Evolutionary conservation across 306 rosid species (phyloP).

Genomic region (Glycyrrhiza uralensis): DNA sequence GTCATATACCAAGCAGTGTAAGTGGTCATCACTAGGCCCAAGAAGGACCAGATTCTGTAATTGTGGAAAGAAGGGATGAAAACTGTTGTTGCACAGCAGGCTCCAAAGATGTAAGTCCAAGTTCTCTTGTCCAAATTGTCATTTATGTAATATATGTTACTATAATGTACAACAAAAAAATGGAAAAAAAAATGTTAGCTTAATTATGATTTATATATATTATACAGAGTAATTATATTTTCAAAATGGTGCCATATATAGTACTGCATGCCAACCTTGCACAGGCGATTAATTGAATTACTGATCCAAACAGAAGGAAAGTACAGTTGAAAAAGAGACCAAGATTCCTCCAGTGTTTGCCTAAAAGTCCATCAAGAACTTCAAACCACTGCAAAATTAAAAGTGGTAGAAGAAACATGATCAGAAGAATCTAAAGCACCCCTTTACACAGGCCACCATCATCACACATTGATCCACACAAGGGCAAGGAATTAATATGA

Average conservation of each 20-base stretch:
- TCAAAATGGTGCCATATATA: not conserved
- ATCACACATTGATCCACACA: no score
- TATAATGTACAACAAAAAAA: slow-evolving; percentile 13
- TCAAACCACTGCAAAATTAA: slow-evolving; percentile 78
- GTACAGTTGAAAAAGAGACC: slow-evolving; percentile 97
- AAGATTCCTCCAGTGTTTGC: slow-evolving; percentile 87
- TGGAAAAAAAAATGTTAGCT: not conserved
- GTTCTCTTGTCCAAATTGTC: slow-evolving; percentile 99
- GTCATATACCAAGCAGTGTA: slow-evolving; percentile 97
- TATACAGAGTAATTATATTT: not conserved
- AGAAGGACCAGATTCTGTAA: slow-evolving; percentile 93
- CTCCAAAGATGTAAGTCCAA: slow-evolving; percentile 97
- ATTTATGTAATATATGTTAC: slow-evolving; percentile 93
- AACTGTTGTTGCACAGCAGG: slow-evolving; percentile 96
- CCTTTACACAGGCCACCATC: no score
- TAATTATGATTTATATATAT: not conserved
- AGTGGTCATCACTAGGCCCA: slow-evolving; percentile 88
- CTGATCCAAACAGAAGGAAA: slow-evolving; percentile 97
- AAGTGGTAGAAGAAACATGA: not conserved
- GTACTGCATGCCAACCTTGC: slow-evolving; percentile 84
- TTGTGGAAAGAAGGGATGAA: slow-evolving; percentile 96
- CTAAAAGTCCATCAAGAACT: slow-evolving; percentile 94
- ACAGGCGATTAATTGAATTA: slow-evolving; percentile 94
- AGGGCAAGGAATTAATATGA: not conserved
- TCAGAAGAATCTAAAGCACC: slow-evolving; percentile 17